Percentiles rank a stretch among this genome's conserved stretches.
These are phyloP conservation scores for Selenicereus undatus DNA, from an alignment of 148 eudicot genomes.

Conservation along the genomic window DNA sequence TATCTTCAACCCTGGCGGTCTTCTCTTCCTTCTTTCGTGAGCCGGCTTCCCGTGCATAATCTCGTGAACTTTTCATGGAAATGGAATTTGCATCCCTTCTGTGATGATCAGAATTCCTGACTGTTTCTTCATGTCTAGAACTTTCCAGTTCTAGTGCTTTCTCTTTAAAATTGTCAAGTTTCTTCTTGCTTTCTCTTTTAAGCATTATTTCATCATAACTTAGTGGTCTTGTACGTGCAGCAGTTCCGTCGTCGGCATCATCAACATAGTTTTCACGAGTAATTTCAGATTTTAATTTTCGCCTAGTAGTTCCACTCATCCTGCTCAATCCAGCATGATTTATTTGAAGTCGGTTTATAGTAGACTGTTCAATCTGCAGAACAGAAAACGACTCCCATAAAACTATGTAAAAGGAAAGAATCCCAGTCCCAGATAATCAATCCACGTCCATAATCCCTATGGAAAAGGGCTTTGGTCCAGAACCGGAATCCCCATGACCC, in stretches of 20 bases:
- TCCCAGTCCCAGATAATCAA: neutral
- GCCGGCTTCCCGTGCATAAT: constrained; percentile 37
- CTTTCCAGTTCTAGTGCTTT: constrained; percentile 29
- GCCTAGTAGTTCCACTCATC: constrained; percentile 55
- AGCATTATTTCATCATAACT: constrained; percentile 87
- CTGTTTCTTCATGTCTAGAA: constrained; percentile 23
- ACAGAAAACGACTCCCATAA: neutral
- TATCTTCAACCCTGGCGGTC: constrained; percentile 29
- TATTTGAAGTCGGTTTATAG: neutral
- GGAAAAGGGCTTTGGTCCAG: neutral
- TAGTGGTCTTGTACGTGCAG: constrained; percentile 91
- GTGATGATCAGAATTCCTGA: constrained; percentile 25
- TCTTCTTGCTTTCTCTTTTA: constrained; percentile 57
- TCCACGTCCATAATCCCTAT: neutral
- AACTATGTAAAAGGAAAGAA: neutral
- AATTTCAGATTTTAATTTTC: constrained; percentile 40
- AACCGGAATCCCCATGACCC: neutral
- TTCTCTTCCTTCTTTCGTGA: constrained; percentile 40
- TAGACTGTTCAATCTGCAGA: constrained; percentile 7
- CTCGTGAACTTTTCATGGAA: constrained; percentile 29
- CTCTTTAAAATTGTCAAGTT: constrained; percentile 30
- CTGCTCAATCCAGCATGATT: constrained; percentile 31
- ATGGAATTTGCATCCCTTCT: constrained; percentile 26
- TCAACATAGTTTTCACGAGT: constrained; percentile 36
- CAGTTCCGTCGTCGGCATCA: constrained; percentile 52